Percentiles rank a stretch among this genome's conserved stretches.
phyloP scores from a whole-genome alignment of 257 asterid species.

The Thymus quinquecostatus region DNA sequence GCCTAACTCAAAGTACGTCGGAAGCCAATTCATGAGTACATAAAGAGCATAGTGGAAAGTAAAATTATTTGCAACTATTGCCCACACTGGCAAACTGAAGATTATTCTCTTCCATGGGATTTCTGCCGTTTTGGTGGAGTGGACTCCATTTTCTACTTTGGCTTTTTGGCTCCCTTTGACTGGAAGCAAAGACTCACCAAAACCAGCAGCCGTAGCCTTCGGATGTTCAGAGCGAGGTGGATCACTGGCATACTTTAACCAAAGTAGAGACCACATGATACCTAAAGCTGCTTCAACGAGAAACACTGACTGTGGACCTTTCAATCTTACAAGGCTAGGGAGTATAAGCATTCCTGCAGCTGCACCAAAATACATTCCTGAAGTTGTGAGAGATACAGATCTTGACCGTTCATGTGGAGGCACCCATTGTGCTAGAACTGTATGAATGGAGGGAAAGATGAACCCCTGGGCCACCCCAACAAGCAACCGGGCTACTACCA shows the following conservation, averaged over 20 bases:
- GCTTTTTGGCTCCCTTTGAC: slow-evolving; percentile 46
- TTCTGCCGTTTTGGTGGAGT: slow-evolving; percentile 39
- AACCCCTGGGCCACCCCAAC: slow-evolving; percentile 98
- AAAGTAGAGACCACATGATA: slow-evolving; percentile 74
- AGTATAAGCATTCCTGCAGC: slow-evolving; percentile 85
- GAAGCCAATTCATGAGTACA: slow-evolving; percentile 98
- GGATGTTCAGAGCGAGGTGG: slow-evolving; percentile 92
- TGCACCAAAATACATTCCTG: slow-evolving; percentile 96
- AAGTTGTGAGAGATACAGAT: slow-evolving; percentile 89
- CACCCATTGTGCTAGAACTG: slow-evolving; percentile 95
- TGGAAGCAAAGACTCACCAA: slow-evolving; percentile 76
- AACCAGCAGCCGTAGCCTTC: slow-evolving; percentile 88
- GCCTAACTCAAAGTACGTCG: slow-evolving; percentile 88
- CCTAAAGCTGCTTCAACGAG: slow-evolving; percentile 84
- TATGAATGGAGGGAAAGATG: slow-evolving; percentile 94
- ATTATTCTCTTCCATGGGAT: slow-evolving; percentile 85
- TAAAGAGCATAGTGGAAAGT: slow-evolving; percentile 93
- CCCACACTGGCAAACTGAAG: slow-evolving; percentile 82
- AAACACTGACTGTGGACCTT: slow-evolving; percentile 86
- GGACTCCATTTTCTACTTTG: slow-evolving; percentile 60
- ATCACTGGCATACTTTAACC: slow-evolving; percentile 78
- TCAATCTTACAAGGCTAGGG: slow-evolving; percentile 69
- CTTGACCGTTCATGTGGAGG: slow-evolving; percentile 93
- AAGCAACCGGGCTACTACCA: slow-evolving; percentile 83
- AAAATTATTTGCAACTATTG: slow-evolving; percentile 83